Evolutionary conservation across 192 early-diverging fungal genomes (phyloP).

Genomic region (Podochytrium sp.): DNA sequence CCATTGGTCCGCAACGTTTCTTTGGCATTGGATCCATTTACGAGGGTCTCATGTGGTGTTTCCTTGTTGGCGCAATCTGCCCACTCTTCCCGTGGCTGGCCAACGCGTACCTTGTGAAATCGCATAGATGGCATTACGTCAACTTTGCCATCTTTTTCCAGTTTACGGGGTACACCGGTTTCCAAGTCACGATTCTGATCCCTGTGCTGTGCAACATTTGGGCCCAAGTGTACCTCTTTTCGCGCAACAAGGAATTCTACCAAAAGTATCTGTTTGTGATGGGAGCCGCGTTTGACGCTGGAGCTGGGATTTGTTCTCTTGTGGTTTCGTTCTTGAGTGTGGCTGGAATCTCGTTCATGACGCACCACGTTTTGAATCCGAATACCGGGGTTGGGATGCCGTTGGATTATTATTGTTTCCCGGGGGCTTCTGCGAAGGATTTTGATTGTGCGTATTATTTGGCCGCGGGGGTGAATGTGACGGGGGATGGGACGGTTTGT

Average conservation of each 20-base stretch:
- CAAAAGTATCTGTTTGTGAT: constrained; percentile 16
- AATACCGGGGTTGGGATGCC: neutral
- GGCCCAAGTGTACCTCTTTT: neutral
- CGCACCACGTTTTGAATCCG: neutral
- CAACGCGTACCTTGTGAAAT: constrained; percentile 44
- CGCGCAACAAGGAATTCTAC: constrained; percentile 39
- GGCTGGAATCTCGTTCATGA: neutral
- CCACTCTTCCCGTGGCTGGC: constrained; percentile 45
- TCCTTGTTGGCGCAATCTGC: constrained; percentile 27
- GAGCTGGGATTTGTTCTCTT: neutral
- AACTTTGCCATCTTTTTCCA: neutral
- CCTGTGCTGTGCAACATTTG: neutral
- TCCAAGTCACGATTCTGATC: neutral
- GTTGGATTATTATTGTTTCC: constrained; percentile 17
- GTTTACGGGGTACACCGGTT: neutral
- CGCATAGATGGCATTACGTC: constrained; percentile 23
- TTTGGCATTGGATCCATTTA: constrained; percentile 46
- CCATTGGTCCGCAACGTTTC: constrained; percentile 67
- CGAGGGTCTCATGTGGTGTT: constrained; percentile 11
- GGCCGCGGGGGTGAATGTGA: constrained; percentile 5
- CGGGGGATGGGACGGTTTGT: neutral
- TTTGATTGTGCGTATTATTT: constrained; percentile 19
- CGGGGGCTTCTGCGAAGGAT: neutral
- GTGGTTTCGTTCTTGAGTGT: neutral
- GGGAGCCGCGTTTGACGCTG: constrained; percentile 8